phyloP scores from a whole-genome alignment of 495 filamentous ascomycete genomes.

The Ramalina peruviana region DNA sequence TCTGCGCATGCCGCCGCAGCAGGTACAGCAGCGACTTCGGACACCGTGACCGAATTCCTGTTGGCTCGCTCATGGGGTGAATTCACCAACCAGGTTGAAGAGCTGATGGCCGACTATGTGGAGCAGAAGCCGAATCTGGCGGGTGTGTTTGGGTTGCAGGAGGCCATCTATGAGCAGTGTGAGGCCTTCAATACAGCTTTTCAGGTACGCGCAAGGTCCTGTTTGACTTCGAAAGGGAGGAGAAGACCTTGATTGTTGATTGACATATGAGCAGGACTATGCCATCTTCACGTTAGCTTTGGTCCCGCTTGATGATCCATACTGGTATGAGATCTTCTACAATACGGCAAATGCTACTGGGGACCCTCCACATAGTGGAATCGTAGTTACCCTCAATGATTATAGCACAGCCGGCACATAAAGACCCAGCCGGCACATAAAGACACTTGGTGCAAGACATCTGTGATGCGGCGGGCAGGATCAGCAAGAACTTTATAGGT shows the following conservation, averaged over 20 bases:
- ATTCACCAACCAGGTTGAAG: background rate
- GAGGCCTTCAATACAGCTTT: background rate
- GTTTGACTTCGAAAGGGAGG: background rate
- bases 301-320: background rate
- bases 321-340: background rate
- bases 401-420: too few species aligned
- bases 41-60: background rate
- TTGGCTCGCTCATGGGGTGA: background rate
- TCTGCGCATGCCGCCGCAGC: background rate
- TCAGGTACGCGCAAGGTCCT: background rate
- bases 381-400: too few species aligned
- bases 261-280: background rate
- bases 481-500: too few species aligned
- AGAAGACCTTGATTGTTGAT: background rate
- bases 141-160: background rate
- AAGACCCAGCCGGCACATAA: too few species aligned
- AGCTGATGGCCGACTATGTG: constrained; percentile 1
- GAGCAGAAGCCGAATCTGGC: background rate
- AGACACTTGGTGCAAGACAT: too few species aligned
- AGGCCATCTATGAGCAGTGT: background rate
- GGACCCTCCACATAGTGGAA: too few species aligned
- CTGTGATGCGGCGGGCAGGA: too few species aligned
- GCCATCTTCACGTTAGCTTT: background rate
- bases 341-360: background rate
- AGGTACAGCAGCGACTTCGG: background rate